Evolutionary conservation across 2,329 filamentous ascomycete species (phyloP).

Genomic region (Epichloe sp.): DNA sequence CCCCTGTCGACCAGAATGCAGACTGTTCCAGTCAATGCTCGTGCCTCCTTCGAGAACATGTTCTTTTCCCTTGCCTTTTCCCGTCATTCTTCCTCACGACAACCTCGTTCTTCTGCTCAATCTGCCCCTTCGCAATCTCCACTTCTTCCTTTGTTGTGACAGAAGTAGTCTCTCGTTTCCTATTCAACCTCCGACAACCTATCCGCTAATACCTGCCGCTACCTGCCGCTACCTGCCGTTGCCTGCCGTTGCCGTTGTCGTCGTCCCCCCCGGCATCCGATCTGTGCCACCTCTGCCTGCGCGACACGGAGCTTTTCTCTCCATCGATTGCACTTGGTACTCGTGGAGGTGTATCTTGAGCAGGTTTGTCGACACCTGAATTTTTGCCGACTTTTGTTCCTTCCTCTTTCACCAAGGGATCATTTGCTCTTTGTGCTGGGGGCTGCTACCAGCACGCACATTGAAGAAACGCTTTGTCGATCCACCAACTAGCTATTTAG

Average conservation of each 20-base stretch:
- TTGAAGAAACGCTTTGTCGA: neutral
- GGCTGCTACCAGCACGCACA: neutral
- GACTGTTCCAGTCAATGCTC: neutral
- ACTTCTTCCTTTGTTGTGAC: conserved; percentile 1
- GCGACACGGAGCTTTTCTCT: neutral
- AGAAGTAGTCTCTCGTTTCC: conserved; percentile 4
- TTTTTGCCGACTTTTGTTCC: neutral
- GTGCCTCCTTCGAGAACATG: neutral
- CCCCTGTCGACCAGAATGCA: neutral
- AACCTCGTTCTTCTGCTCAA: neutral
- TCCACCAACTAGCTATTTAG: neutral
- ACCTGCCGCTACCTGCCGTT: neutral
- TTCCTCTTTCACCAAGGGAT: neutral
- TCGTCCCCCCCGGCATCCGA: neutral
- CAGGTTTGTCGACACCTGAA: neutral
- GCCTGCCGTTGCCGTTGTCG: neutral
- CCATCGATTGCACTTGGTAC: neutral
- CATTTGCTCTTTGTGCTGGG: neutral
- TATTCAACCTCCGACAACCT: neutral
- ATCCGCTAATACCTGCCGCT: neutral
- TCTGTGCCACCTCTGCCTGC: neutral
- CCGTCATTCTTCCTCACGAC: neutral
- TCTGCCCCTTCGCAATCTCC: neutral
- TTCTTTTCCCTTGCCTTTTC: neutral
- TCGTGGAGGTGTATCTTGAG: neutral